phyloP scores from a whole-genome alignment of 495 filamentous ascomycete species.

The Penicillium canescens region DNA sequence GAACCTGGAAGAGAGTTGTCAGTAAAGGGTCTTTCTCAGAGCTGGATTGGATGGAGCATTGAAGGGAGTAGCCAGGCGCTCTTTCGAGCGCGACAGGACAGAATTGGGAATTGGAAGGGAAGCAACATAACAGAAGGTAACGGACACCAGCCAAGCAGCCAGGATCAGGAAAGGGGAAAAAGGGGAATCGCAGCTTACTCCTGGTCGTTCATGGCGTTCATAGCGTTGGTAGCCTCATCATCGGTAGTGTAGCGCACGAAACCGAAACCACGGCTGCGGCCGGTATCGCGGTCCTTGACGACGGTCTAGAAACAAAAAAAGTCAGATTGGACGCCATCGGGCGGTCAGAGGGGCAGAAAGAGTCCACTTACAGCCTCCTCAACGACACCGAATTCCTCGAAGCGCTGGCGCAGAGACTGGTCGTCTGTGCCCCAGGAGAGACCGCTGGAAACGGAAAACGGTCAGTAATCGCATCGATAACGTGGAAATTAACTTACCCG shows the following conservation, averaged over 20 bases:
- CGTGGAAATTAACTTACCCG: background rate
- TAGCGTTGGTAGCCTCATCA: conserved; percentile 78
- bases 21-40: background rate
- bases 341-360: background rate
- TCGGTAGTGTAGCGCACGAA: conserved; percentile 88
- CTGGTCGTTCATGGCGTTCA: conserved; percentile 83
- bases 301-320: conserved; percentile 66
- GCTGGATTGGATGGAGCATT: background rate
- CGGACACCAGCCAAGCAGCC: no score
- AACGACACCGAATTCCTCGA: conserved; percentile 8
- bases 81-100: background rate
- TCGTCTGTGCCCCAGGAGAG: conserved; percentile 11
- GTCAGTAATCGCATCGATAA: background rate
- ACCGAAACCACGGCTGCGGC: conserved; percentile 94
- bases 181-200: conserved; percentile 61
- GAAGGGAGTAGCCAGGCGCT: background rate
- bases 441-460: background rate
- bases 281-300: conserved; percentile 95
- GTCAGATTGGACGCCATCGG: background rate
- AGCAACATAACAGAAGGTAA: no score
- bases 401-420: conserved; percentile 5
- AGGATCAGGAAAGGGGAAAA: background rate
- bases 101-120: no score
- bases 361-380: conserved; percentile 7
- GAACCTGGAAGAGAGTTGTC: conserved; percentile 60